Base-by-base conservation (phyloP, 2,329 filamentous ascomycete species). In the Epichloe sibirici region DNA sequence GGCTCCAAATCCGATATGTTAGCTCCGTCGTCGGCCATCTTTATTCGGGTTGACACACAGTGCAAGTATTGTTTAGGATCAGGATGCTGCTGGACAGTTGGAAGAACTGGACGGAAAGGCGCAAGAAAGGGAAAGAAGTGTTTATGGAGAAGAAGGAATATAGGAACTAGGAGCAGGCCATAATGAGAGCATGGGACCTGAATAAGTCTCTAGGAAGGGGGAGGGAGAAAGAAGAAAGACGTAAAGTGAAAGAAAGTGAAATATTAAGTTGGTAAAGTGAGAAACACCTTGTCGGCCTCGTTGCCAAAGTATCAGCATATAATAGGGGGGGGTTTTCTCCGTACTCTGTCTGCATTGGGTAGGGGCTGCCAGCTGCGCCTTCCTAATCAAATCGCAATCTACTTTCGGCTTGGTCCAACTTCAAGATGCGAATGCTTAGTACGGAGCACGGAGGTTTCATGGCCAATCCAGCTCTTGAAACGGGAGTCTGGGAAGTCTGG, bases 31-130 rank as follows among this genome's bases (percentile, higher is more conserved):
- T 54, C 53, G 12, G 25, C 25, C 53, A 54, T 54, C 35, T 13
- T 44, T 11, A 28, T 25, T 52, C 5, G n/a, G 35, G 54, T 52
- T 3, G 51, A 21, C 3, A 23, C 6, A 9, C 6, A 9, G 23
- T 23, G 43, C 13, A 2, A 12, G 37, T 13, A 43, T 43, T 21
- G 11, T 34, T 45, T 25, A 13, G 17, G 15, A 21, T 34, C n/a
- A 3, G 15, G 5, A 11, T 13, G 21, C 17, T 23, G 8, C n/a
- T 17, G 2, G 9, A 11, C 15, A 63, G 25, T 39, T 68, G 65
- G 7, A 57, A 64, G n/a, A 44, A 38, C 2, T 7, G 21, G 13
- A 17, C 6, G 34, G 34, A 9, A 34, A 21, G 31, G 17, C 9
- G 31, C 11, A n/a, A 8, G 21, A 15, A 12, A 17, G 11, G 38